Evolutionary conservation across 73 alveolate genomes (phyloP).

Genomic region (Paramecium tetraurelia): DNA sequence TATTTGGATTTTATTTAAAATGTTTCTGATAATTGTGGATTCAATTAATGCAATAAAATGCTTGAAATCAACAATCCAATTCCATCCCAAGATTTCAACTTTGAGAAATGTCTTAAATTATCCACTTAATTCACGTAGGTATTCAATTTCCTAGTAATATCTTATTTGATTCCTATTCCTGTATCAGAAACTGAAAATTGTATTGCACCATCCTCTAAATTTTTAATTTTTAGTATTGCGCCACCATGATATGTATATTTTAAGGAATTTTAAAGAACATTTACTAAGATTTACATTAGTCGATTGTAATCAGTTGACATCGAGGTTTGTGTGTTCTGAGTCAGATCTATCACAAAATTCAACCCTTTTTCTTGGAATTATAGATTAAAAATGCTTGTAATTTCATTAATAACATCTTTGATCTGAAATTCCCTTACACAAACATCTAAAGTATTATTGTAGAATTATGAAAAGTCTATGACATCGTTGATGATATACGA

Average conservation of each 20-base stretch:
- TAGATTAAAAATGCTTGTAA: background rate
- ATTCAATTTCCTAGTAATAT: background rate
- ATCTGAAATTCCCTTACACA: background rate
- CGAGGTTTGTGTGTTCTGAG: background rate
- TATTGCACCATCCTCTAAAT: background rate
- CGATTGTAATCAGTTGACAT: background rate
- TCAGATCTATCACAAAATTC: background rate
- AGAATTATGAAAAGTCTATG: background rate
- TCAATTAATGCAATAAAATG: background rate
- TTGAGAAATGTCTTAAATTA: background rate
- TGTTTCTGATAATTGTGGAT: background rate
- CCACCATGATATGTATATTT: background rate
- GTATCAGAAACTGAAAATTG: background rate
- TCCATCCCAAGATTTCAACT: background rate
- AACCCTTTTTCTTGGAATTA: background rate
- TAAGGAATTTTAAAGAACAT: background rate
- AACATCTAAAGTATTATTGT: background rate
- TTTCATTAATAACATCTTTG: background rate
- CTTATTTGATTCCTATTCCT: slow-evolving; percentile 10
- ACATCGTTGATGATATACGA: slow-evolving; percentile 4
- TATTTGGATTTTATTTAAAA: background rate
- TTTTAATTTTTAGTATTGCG: background rate
- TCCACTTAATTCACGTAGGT: background rate
- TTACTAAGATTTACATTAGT: slow-evolving; percentile 9
- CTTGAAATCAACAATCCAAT: background rate